These are phyloP conservation scores for Candida pseudoviswanathii DNA, from an alignment of 1,139 yeast genomes.

Conservation along the genomic window DNA sequence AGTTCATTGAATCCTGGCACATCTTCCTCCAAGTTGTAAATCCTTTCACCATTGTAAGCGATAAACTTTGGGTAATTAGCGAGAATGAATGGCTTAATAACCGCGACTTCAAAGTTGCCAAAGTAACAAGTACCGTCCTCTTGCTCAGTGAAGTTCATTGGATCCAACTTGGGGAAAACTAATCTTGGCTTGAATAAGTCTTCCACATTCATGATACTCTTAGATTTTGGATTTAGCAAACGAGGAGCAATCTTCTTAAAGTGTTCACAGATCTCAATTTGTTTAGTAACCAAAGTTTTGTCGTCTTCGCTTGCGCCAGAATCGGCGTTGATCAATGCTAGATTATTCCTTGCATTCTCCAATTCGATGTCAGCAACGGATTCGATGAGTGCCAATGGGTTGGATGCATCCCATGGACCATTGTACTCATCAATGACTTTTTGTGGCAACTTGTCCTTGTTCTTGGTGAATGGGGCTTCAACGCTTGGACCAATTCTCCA, in stretches of 20 bases:
- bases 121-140: conserved; percentile 46
- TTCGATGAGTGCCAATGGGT: conserved; percentile 60
- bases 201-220: conserved; percentile 57
- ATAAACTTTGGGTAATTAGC: conserved; percentile 81
- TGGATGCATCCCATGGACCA: conserved; percentile 76
- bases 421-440: conserved; percentile 46
- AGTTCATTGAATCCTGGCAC: conserved; percentile 68
- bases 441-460: conserved; percentile 51
- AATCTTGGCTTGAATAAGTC: conserved; percentile 75
- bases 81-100: conserved; percentile 79
- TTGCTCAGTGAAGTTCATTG: conserved; percentile 72
- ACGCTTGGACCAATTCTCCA: conserved; percentile 93
- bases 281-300: conserved; percentile 43
- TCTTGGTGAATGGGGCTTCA: conserved; percentile 76
- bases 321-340: conserved; percentile 58
- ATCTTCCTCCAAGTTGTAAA: conserved; percentile 73
- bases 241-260: conserved; percentile 55
- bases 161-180: conserved; percentile 83
- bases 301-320: conserved; percentile 47
- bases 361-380: conserved; percentile 70
- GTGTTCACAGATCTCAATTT: conserved; percentile 61
- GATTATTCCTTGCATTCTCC: conserved; percentile 59
- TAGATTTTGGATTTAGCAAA: conserved; percentile 53
- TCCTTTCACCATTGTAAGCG: conserved; percentile 84
- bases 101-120: conserved; percentile 79